phyloP scores from a whole-genome alignment of 495 filamentous ascomycete genomes.

The Glarea lozoyensis region DNA sequence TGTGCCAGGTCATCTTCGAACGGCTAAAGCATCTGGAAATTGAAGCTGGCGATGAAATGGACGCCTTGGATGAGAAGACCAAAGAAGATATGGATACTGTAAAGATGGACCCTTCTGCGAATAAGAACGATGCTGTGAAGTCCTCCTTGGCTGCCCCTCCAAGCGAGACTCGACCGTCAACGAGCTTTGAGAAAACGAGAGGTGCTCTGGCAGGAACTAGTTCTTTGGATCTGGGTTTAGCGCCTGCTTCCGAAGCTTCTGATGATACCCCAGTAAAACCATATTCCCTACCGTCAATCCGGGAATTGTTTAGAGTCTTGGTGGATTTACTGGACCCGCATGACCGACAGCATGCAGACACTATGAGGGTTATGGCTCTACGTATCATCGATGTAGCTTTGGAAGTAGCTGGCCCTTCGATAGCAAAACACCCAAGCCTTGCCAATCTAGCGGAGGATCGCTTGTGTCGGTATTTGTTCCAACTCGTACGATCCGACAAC shows the following conservation, averaged over 20 bases:
- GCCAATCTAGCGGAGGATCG: slow-evolving; percentile 87
- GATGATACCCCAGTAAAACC: slow-evolving; percentile 60
- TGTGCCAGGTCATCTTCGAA: slow-evolving; percentile 97
- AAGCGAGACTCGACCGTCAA: slow-evolving; percentile 24
- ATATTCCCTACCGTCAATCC: slow-evolving; percentile 87
- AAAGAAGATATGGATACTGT: slow-evolving; percentile 62
- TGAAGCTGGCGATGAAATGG: slow-evolving; percentile 50
- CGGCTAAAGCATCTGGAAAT: slow-evolving; percentile 79
- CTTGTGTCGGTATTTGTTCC: slow-evolving; percentile 89
- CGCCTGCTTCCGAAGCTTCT: slow-evolving; percentile 25
- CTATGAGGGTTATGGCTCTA: slow-evolving; percentile 94
- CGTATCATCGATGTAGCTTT: slow-evolving; percentile 96
- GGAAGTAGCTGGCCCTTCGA: slow-evolving; percentile 92
- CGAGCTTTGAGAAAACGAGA: slow-evolving; percentile 17
- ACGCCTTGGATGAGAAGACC: slow-evolving; percentile 49
- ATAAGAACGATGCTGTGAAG: slow-evolving; percentile 47
- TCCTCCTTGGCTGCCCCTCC: slow-evolving; percentile 32
- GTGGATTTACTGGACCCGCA: slow-evolving; percentile 91
- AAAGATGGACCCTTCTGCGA: slow-evolving; percentile 84
- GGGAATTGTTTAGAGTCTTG: slow-evolving; percentile 90
- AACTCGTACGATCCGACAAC: slow-evolving; percentile 92
- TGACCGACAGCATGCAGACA: slow-evolving; percentile 82
- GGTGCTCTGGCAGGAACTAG: slow-evolving; percentile 8
- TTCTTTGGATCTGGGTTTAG: slow-evolving; percentile 14
- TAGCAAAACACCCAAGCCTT: slow-evolving; percentile 85